Evolutionary conservation across 495 filamentous ascomycete genomes (phyloP).

Genomic region (Aspergillus conjunctus): DNA sequence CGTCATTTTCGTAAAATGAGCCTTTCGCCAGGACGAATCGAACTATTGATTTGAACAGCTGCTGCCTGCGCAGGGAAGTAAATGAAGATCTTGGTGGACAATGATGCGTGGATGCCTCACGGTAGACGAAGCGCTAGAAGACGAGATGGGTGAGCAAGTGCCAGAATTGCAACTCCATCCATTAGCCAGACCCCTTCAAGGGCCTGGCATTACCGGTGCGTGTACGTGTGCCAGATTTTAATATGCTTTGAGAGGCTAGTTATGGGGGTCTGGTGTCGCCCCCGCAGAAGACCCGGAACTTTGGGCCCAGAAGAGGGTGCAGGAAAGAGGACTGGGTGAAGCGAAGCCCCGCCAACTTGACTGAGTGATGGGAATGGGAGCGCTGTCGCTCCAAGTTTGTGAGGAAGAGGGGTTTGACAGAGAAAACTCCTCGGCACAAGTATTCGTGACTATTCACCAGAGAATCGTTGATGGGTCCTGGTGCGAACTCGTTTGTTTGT

Average conservation of each 20-base stretch:
- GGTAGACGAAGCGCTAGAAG: conserved; percentile 20
- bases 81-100: conserved; percentile 14
- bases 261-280: conserved; percentile 98
- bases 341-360: conserved; percentile 97
- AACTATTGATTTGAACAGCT: conserved; percentile 1
- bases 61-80: background rate
- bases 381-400: conserved; percentile 43
- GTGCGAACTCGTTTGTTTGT: background rate
- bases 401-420: conserved; percentile 22
- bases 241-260: conserved; percentile 57
- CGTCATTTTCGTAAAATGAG: conserved; percentile 51
- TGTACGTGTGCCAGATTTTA: conserved; percentile 44
- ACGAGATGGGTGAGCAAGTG: conserved; percentile 39
- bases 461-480: conserved; percentile 16
- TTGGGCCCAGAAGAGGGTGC: conserved; percentile 91
- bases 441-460: conserved; percentile 16
- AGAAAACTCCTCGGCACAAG: conserved; percentile 21
- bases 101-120: conserved; percentile 1
- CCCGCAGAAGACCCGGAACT: conserved; percentile 88
- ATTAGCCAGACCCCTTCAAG: conserved; percentile 52
- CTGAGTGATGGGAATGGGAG: conserved; percentile 52
- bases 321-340: conserved; percentile 75
- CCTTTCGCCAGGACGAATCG: background rate
- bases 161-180: conserved; percentile 46
- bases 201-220: conserved; percentile 50